Conservation (phyloP, 805 yeast genomes). For the Ogataea populi-albae region DNA sequence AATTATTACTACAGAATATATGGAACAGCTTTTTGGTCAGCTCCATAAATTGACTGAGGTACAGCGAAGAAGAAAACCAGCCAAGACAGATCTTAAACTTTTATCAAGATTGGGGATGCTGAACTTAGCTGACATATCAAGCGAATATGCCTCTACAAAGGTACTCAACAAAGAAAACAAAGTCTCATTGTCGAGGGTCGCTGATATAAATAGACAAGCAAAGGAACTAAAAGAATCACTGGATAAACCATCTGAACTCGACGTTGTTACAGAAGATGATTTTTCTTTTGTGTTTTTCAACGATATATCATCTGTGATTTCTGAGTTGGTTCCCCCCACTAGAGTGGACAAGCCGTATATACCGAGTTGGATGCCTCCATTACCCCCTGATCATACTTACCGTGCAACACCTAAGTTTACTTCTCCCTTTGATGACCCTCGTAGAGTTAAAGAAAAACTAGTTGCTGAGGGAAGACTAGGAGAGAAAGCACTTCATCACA, state of each 20-base stretch:
- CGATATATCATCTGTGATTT: conserved; percentile 45
- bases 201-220: conserved; percentile 11
- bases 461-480: conserved; percentile 81
- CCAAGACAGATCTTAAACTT: conserved; percentile 48
- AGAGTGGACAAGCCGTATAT: conserved; percentile 43
- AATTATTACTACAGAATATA: conserved; percentile 33
- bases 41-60: conserved; percentile 52
- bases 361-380: conserved; percentile 77
- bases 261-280: conserved; percentile 36
- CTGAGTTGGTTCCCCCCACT: conserved; percentile 54
- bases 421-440: conserved; percentile 63
- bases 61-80: conserved; percentile 58
- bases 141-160: conserved; percentile 32
- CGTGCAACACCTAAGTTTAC: conserved; percentile 70
- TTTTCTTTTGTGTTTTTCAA: conserved; percentile 53
- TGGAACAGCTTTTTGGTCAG: conserved; percentile 38
- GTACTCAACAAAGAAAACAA: conserved; percentile 15
- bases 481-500: conserved; percentile 68
- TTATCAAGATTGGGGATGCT: conserved; percentile 44
- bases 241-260: conserved; percentile 20
- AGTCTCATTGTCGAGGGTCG: conserved; percentile 4
- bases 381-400: conserved; percentile 94
- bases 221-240: conserved; percentile 9
- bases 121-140: conserved; percentile 37
- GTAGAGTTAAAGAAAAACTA: conserved; percentile 63